Evolutionary conservation across 257 asterid species (phyloP).

Genomic region (Scutellaria galericulata): DNA sequence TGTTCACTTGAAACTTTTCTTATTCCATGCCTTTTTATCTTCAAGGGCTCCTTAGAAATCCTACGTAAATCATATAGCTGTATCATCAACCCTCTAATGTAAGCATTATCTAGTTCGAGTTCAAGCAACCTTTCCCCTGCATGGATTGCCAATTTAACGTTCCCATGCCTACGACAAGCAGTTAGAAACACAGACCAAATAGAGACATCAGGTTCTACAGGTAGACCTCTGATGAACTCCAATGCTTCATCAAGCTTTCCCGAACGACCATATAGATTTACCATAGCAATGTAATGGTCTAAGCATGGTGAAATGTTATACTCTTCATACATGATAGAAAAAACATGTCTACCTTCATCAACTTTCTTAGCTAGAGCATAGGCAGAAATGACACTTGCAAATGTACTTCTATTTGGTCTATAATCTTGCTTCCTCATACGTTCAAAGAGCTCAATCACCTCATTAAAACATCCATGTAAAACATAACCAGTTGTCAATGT

Average conservation of each 20-base stretch:
- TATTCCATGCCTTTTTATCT: slow-evolving; percentile 42
- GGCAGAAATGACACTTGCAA: slow-evolving; percentile 66
- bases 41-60: slow-evolving; percentile 43
- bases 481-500: slow-evolving; percentile 66
- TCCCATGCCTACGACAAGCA: slow-evolving; percentile 65
- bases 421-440: slow-evolving; percentile 53
- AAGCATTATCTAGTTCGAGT: slow-evolving; percentile 64
- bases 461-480: slow-evolving; percentile 53
- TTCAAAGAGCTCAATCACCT: slow-evolving; percentile 64
- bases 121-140: slow-evolving; percentile 70
- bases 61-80: slow-evolving; percentile 58
- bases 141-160: slow-evolving; percentile 61
- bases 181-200: slow-evolving; percentile 72
- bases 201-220: slow-evolving; percentile 53
- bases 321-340: slow-evolving; percentile 53
- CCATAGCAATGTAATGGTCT: slow-evolving; percentile 77
- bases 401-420: slow-evolving; percentile 70
- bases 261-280: slow-evolving; percentile 69
- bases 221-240: slow-evolving; percentile 54
- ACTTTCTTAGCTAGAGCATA: slow-evolving; percentile 72
- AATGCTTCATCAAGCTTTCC: slow-evolving; percentile 73
- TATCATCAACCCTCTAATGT: slow-evolving; percentile 41
- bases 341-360: slow-evolving; percentile 55
- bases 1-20: slow-evolving; percentile 45
- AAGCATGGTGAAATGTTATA: slow-evolving; percentile 54